Percentiles rank a stretch among this genome's conserved stretches.
These are phyloP conservation scores for Yarrowia porcina DNA, from an alignment of 805 yeast species.

Conservation along the genomic window DNA sequence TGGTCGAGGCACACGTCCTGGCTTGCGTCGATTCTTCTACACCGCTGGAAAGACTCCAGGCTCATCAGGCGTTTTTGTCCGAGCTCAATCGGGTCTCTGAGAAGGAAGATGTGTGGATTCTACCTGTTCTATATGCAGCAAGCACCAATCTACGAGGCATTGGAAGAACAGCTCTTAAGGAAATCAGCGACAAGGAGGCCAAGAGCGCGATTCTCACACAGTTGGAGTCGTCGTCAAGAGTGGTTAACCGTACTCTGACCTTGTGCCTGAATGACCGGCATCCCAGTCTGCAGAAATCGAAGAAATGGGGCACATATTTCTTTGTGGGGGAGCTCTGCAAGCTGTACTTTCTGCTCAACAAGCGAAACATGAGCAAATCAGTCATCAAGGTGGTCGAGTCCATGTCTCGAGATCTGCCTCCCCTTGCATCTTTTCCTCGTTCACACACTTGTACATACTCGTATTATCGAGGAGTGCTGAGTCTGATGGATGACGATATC, in stretches of 20 bases:
- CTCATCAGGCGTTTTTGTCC: not conserved
- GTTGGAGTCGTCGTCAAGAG: slow-evolving; percentile 56
- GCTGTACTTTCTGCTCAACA: slow-evolving; percentile 61
- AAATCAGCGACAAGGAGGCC: slow-evolving; percentile 11
- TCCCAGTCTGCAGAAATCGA: slow-evolving; percentile 47
- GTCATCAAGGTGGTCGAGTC: slow-evolving; percentile 66
- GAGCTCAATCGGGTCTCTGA: slow-evolving; percentile 70
- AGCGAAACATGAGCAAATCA: slow-evolving; percentile 69
- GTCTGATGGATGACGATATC: slow-evolving; percentile 63
- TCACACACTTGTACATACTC: slow-evolving; percentile 58
- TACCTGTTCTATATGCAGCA: slow-evolving; percentile 34
- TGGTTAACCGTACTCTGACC: slow-evolving; percentile 70
- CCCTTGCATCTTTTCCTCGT: slow-evolving; percentile 44
- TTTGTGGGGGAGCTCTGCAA: slow-evolving; percentile 68
- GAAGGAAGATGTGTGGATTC: slow-evolving; percentile 66
- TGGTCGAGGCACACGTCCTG: not conserved
- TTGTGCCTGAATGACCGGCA: slow-evolving; percentile 75
- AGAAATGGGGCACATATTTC: slow-evolving; percentile 63
- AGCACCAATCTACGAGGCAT: slow-evolving; percentile 34
- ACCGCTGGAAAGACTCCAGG: slow-evolving; percentile 1
- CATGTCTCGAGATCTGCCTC: slow-evolving; percentile 52
- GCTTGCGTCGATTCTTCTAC: not conserved
- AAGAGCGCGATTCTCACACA: not conserved
- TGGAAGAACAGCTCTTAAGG: not conserved
- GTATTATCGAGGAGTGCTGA: slow-evolving; percentile 66